Evolutionary conservation across 805 yeast species (phyloP).

Genomic region (Pichia thaimueangensis): DNA sequence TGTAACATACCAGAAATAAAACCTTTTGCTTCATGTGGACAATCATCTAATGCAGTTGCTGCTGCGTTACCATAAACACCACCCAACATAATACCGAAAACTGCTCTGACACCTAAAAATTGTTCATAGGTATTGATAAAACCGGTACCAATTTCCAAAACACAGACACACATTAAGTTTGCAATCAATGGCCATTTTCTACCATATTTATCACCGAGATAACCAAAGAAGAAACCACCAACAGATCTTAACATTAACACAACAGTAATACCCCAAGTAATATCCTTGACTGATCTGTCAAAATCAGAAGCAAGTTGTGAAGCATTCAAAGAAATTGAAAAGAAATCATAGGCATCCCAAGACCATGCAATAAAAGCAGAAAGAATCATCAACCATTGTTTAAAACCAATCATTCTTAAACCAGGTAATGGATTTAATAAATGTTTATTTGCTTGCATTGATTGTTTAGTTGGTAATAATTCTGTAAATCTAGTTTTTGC

Average conservation of each 20-base stretch:
- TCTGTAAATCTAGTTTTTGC: conserved; percentile 42
- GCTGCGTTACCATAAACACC: conserved; percentile 51
- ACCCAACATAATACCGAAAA: conserved; percentile 57
- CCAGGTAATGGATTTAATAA: conserved; percentile 60
- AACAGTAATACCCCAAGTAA: conserved; percentile 63
- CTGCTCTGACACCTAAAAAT: conserved; percentile 55
- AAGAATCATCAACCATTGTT: conserved; percentile 51
- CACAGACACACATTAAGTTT: conserved; percentile 40
- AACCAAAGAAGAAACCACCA: conserved; percentile 59
- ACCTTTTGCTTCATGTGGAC: conserved; percentile 49
- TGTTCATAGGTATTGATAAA: conserved; percentile 50
- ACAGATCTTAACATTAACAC: conserved; percentile 64
- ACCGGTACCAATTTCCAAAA: conserved; percentile 58
- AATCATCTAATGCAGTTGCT: conserved; percentile 48
- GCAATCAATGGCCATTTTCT: conserved; percentile 51
- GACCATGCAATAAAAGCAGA: conserved; percentile 57
- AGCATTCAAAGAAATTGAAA: conserved; percentile 49
- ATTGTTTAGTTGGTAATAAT: conserved; percentile 41
- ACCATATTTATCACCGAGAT: conserved; percentile 53
- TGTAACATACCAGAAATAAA: conserved; percentile 65
- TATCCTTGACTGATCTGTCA: conserved; percentile 39
- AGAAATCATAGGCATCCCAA: conserved; percentile 62
- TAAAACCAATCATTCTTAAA: conserved; percentile 39
- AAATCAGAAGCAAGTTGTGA: conserved; percentile 41
- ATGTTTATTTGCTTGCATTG: conserved; percentile 31